Percentiles rank a stretch among this genome's conserved stretches.
phyloP scores from a whole-genome alignment of 140 eudicot species.

The Erigeron philadelphicus region DNA sequence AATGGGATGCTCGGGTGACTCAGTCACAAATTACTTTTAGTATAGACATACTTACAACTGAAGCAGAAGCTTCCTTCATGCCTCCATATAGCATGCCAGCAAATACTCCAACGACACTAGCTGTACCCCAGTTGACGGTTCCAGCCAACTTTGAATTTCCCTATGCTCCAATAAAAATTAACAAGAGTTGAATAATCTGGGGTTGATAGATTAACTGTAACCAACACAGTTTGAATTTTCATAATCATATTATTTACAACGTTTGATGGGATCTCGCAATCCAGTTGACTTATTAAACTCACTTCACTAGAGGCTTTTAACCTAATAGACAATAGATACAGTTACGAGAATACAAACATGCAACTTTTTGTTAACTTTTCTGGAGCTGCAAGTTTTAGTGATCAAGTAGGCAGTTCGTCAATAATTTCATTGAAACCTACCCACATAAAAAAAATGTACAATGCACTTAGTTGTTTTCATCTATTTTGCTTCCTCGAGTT shows the following conservation, averaged over 20 bases:
- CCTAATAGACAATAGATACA: too few species aligned
- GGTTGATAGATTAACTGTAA: neutral
- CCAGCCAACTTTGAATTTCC: constrained; percentile 57
- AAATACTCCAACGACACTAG: constrained; percentile 78
- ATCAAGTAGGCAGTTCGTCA: neutral
- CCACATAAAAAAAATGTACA: neutral
- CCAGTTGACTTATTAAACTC: neutral
- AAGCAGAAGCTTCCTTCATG: constrained; percentile 94
- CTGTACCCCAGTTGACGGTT: constrained; percentile 90
- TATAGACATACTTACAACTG: constrained; percentile 64
- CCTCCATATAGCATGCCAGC: constrained; percentile 98
- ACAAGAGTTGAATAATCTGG: neutral
- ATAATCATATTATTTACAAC: neutral
- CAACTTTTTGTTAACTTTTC: too few species aligned
- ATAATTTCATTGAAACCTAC: neutral
- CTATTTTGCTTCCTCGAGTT: too few species aligned
- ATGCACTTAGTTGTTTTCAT: neutral
- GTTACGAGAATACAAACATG: too few species aligned
- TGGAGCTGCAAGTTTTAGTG: neutral
- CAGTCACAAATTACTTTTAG: neutral
- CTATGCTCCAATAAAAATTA: constrained; percentile 28
- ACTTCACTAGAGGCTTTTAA: neutral
- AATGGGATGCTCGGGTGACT: too few species aligned
- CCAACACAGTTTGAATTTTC: neutral
- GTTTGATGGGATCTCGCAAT: neutral